phyloP scores from a whole-genome alignment of 768 basidiomycete species.

The Termitomyces sp. region DNA sequence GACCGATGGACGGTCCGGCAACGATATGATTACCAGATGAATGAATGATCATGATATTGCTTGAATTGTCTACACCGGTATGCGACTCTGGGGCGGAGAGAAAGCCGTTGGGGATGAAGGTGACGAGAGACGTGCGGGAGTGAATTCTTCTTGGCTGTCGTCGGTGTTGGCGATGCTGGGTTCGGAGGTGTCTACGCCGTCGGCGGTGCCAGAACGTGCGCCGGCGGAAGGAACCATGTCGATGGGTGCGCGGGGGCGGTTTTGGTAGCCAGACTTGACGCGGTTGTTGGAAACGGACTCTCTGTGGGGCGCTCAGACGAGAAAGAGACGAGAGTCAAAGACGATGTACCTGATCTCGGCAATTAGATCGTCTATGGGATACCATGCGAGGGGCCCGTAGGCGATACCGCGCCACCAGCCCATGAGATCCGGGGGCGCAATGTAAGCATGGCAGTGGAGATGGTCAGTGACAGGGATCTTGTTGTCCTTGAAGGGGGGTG shows the following conservation, averaged over 20 bases:
- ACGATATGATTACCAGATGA: constrained; percentile 3
- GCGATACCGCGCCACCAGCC: constrained; percentile 73
- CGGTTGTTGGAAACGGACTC: constrained; percentile 82
- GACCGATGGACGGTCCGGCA: neutral
- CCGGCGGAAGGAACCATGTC: constrained; percentile 72
- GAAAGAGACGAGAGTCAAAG: neutral
- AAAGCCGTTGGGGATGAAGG: constrained; percentile 20
- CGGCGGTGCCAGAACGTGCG: constrained; percentile 55
- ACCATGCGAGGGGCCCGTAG: constrained; percentile 69
- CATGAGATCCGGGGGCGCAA: constrained; percentile 56
- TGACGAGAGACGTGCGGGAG: constrained; percentile 18
- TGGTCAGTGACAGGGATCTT: constrained; percentile 80
- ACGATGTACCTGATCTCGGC: constrained; percentile 66
- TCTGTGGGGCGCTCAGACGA: constrained; percentile 29
- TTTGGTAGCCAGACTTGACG: constrained; percentile 69
- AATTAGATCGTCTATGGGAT: constrained; percentile 71
- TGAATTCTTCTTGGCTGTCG: constrained; percentile 18
- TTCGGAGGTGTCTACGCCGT: constrained; percentile 59
- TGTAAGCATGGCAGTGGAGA: constrained; percentile 72
- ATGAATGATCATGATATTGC: constrained; percentile 4
- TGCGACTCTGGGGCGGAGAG: constrained; percentile 31
- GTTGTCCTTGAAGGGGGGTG: constrained; percentile 70
- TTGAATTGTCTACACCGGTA: constrained; percentile 31
- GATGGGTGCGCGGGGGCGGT: constrained; percentile 58
- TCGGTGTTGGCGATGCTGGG: constrained; percentile 33